Evolutionary conservation across 345 rosid species (phyloP).

Genomic region (Eucalyptus marginata): DNA sequence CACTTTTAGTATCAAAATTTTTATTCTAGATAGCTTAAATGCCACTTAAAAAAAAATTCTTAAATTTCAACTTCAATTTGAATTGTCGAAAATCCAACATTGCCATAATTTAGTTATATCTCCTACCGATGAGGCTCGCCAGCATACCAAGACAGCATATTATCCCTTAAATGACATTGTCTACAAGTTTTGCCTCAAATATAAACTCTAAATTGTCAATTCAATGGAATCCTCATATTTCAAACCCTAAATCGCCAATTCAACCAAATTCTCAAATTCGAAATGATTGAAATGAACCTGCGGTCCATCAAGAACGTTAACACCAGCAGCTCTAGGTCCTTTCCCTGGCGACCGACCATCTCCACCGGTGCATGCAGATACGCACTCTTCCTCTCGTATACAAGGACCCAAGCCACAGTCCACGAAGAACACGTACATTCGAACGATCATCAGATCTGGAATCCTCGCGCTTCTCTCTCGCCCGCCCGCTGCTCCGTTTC

Average conservation of each 20-base stretch:
- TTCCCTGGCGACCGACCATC: background rate
- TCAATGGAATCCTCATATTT: too few relatives aligned
- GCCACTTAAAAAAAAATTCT: too few relatives aligned
- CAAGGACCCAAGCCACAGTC: background rate
- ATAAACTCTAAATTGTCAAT: too few relatives aligned
- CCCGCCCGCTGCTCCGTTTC: rapidly evolving
- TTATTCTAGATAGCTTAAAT: too few relatives aligned
- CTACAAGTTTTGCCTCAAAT: too few relatives aligned
- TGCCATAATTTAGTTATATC: too few relatives aligned
- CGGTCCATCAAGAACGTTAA: background rate
- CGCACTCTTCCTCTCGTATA: background rate
- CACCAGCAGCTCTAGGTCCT: background rate
- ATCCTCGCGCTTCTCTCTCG: rapidly evolving
- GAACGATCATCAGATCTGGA: background rate
- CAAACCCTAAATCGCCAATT: too few relatives aligned
- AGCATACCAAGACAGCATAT: too few relatives aligned
- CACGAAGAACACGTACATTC: background rate
- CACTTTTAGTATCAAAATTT: too few relatives aligned
- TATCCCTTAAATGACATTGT: too few relatives aligned
- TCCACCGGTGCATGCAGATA: background rate
- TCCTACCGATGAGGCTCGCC: rapidly evolving
- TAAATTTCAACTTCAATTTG: too few relatives aligned
- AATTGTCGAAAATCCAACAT: rapidly evolving
- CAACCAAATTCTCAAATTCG: too few relatives aligned
- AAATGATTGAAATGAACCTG: background rate